Evolutionary conservation across 1,284 basidiomycete genomes (phyloP).

Genomic region (Sanghuangporus baumii): DNA sequence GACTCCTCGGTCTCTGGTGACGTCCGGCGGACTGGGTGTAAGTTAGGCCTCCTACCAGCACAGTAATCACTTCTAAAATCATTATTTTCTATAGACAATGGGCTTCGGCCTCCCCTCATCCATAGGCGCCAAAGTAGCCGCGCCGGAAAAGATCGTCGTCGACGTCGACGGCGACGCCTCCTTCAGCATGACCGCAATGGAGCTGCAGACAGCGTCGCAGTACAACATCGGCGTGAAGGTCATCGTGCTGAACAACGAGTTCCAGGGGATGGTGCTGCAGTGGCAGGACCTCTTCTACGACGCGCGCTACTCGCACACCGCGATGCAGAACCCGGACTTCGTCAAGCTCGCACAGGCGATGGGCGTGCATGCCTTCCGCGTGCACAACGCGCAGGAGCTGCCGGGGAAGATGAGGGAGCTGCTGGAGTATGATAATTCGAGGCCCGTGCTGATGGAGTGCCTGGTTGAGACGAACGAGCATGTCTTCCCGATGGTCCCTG

Average conservation of each 20-base stretch:
- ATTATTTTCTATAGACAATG: constrained; percentile 66
- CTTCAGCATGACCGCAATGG: constrained; percentile 99
- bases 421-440: constrained; percentile 85
- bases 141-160: constrained; percentile 89
- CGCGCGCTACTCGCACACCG: constrained; percentile 88
- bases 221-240: constrained; percentile 94
- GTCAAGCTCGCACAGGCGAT: constrained; percentile 84
- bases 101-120: constrained; percentile 94
- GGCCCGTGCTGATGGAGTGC: constrained; percentile 90
- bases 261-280: constrained; percentile 98
- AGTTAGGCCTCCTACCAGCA: constrained; percentile 31
- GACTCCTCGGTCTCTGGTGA: constrained; percentile 84
- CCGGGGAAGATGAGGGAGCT: constrained; percentile 98
- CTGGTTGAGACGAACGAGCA: constrained; percentile 85
- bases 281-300: constrained; percentile 99
- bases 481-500: constrained; percentile 91
- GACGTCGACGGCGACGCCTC: constrained; percentile 98
- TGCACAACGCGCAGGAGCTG: constrained; percentile 67
- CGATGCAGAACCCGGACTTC: constrained; percentile 95
- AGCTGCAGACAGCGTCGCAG: constrained; percentile 89
- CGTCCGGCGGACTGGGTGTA: constrained; percentile 94
- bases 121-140: constrained; percentile 95
- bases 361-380: constrained; percentile 88
- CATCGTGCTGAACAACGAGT: constrained; percentile 87
- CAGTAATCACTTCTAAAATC: constrained; percentile 18